A percentile compares a stretch with the other conserved stretches of the same genome.
These are phyloP conservation scores for Amaranthus tricolor DNA, from an alignment of 179 eudicot genomes.

Conservation along the genomic window DNA sequence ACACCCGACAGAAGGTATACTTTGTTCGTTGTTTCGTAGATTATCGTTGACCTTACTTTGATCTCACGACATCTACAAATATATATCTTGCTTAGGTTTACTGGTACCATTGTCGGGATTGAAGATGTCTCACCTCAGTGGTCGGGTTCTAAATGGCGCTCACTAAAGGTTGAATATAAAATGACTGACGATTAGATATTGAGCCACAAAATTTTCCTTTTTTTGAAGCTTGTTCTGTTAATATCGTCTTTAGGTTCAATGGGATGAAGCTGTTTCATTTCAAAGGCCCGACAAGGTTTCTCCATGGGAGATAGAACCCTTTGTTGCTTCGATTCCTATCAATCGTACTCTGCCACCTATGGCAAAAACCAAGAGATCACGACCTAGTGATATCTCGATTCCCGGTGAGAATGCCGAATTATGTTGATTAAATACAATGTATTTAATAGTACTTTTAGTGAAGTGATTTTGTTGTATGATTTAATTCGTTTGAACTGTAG, in stretches of 20 bases:
- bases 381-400: slow-evolving; percentile 51
- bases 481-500: slow-evolving; percentile 15
- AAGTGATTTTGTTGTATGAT: not conserved
- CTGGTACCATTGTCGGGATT: slow-evolving; percentile 70
- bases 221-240: slow-evolving; percentile 20
- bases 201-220: slow-evolving; percentile 15
- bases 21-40: not conserved
- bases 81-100: slow-evolving; percentile 45
- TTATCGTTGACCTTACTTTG: not conserved
- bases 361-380: slow-evolving; percentile 64
- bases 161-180: slow-evolving; percentile 60
- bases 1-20: slow-evolving; percentile 75
- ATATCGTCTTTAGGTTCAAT: slow-evolving; percentile 53
- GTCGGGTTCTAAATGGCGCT: slow-evolving; percentile 76
- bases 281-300: slow-evolving; percentile 79
- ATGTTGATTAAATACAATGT: not conserved
- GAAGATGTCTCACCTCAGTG: slow-evolving; percentile 66
- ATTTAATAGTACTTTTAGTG: too few relatives aligned
- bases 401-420: slow-evolving; percentile 40
- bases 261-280: slow-evolving; percentile 83
- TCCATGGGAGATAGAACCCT: slow-evolving; percentile 91
- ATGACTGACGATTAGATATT: not conserved
- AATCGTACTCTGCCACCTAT: slow-evolving; percentile 37
- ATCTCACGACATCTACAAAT: not conserved
- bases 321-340: slow-evolving; percentile 46